A percentile compares a stretch with the other conserved stretches of the same genome.
These are phyloP conservation scores for Penicillium longicatenatum DNA, from an alignment of 495 filamentous ascomycete genomes.

Conservation along the genomic window DNA sequence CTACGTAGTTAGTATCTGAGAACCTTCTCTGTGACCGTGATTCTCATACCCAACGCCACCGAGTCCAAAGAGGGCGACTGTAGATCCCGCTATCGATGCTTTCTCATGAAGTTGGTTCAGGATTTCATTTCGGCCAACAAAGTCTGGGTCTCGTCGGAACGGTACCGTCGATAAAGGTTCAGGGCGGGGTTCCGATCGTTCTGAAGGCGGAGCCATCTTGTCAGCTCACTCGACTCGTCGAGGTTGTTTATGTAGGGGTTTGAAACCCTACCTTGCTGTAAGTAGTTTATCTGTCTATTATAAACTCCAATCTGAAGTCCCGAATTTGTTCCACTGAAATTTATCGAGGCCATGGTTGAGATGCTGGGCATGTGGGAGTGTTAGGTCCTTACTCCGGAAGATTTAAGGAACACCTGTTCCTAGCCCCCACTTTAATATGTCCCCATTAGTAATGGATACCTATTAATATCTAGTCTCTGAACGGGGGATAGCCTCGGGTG, in stretches of 20 bases:
- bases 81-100: constrained; percentile 1
- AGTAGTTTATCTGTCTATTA: too few relatives aligned
- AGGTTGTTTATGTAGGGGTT: background rate
- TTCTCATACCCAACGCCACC: constrained; percentile 1
- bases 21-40: background rate
- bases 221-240: background rate
- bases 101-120: background rate
- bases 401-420: background rate
- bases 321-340: too few relatives aligned
- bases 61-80: background rate
- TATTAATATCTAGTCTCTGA: background rate
- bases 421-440: background rate
- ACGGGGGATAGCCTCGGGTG: constrained; percentile 2
- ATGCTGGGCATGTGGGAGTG: too few relatives aligned
- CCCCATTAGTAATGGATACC: constrained; percentile 1
- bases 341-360: too few relatives aligned
- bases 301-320: too few relatives aligned
- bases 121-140: background rate
- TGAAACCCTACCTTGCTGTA: background rate
- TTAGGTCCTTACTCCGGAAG: too few relatives aligned
- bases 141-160: background rate
- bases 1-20: background rate
- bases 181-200: constrained; percentile 1
- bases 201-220: background rate
- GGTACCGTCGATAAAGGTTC: constrained; percentile 1